These are phyloP conservation scores for Chaetomiaceae sp. DNA, from an alignment of 2,329 filamentous ascomycete species.

Conservation along the genomic window DNA sequence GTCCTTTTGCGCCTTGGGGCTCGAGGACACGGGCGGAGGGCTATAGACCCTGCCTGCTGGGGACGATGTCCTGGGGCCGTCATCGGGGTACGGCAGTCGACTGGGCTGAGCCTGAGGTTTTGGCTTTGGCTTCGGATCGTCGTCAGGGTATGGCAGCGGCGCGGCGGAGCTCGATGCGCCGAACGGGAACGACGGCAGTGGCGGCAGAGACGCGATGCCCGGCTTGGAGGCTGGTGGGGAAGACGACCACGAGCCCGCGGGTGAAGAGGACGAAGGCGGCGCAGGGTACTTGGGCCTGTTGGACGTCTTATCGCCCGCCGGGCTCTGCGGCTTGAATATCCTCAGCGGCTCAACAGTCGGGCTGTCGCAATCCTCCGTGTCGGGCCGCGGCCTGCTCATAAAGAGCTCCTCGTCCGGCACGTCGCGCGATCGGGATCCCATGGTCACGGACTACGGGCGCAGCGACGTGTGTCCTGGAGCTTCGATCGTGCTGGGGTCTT, in stretches of 20 bases:
- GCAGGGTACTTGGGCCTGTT: constrained; percentile 51
- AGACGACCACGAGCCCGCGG: constrained; percentile 38
- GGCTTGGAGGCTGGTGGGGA: constrained; percentile 47
- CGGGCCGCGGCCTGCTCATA: constrained; percentile 52
- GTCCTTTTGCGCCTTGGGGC: constrained; percentile 44
- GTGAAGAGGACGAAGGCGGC: constrained; percentile 37
- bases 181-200: constrained; percentile 51
- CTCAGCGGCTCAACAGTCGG: constrained; percentile 79
- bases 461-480: not conserved
- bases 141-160: constrained; percentile 45
- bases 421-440: constrained; percentile 56
- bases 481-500: too few relatives aligned
- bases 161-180: constrained; percentile 67
- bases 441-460: constrained; percentile 14
- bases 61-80: constrained; percentile 35
- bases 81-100: constrained; percentile 40
- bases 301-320: constrained; percentile 44
- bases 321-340: constrained; percentile 74
- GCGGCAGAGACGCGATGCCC: constrained; percentile 29
- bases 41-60: constrained; percentile 33
- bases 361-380: constrained; percentile 55
- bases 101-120: constrained; percentile 11
- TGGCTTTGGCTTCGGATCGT: constrained; percentile 29
- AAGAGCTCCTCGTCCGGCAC: constrained; percentile 80
- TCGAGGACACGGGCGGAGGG: constrained; percentile 32